Evolutionary conservation across 2,329 filamentous ascomycete genomes (phyloP), one percentile per base, ranked within the genome.

Genomic region (Penicillium griseofulvum): DNA sequence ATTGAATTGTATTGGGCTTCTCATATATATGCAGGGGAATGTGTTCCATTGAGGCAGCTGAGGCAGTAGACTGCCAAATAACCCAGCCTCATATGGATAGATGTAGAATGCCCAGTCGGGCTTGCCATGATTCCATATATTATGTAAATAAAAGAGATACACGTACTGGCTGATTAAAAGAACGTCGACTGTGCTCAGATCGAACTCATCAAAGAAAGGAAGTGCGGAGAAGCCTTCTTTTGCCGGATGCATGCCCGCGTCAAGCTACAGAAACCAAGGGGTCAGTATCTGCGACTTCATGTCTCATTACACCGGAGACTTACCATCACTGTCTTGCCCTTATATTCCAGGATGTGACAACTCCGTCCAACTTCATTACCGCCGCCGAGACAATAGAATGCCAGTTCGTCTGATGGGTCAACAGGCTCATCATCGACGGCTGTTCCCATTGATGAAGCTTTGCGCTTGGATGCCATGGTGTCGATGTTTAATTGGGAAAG

Each of bases 301-400:
- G 26, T 17, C 6, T 24, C 7, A 9, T 11, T 12, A 9, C 42
- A 29, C 9, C 33, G 28, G 33, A 49, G 24, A 72, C 85, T 65
- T 79, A 95, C 91, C 94, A 99, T 99, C 64, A 99, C 91, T 6
- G 93, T 97, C 76, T 99, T 99, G 59, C 94, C 94, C 77, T 97
- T 99, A 83, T 99, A 99, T 70, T 97, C 91, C 57, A 99, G 87
- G 66, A 99, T 96, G 72, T 99, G 94, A 74, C 94, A 97, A 63
- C 94, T 97, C 63, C 94, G 84, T 51, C 94, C 94, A 59, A 99
- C 94, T 76, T 99, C 94, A 74, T 97, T 97, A 64, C 94, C 94
- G 58, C 94, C 94, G 58, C 94, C 94, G 36, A 99, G 80, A 67
- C 91, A 95, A 52, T 96, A 83, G 69, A 99, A 99, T 78, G 91